Evolutionary conservation across 805 yeast species (phyloP), one percentile per base, ranked within the genome.

Genomic region (Wickerhamiella kurtzmanii): DNA sequence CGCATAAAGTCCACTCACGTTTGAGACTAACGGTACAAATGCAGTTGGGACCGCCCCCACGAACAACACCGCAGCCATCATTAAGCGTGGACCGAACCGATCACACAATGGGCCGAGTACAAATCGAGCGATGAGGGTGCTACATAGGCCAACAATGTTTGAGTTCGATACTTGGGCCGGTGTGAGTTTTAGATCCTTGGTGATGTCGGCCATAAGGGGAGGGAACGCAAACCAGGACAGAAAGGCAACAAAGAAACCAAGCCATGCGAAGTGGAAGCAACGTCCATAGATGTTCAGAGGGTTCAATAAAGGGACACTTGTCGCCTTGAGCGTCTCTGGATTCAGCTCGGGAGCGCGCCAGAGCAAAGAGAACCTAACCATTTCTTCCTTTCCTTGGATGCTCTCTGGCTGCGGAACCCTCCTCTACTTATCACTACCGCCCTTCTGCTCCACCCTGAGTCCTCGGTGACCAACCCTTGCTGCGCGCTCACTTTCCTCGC

Each of bases 1-100:
- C 37, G 58, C 60, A 46, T 57, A 60, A 13, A 60, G 38, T 6
- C 62, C 62, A 13, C 45, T 18, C 16, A 52, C 50, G 47, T 56
- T 58, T 37, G 37, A 45, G 17, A 50, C 53, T 4, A 48, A 39
- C 2, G 53, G 53, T 9, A 50, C 51, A 41, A 50, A 48, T 3
- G 53, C 53, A 3, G 53, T 50, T 2, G 52, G 51, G 15, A 50
- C 40, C 13, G 53, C 53, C 2, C 53, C 53, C 6, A 41, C 44
- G 19, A 50, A 28, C 5, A 50, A 40, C n/a, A 42, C 41, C 9
- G 17, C 41, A 15, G 52, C 51, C 53, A 50, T 50, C 9, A 36
- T 40, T 3, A 20, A 5, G 15, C 53, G 47, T 11, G 53, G 53
- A 1, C 53, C 53, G 32, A 46, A 50, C 5, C 41, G 43, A 21